A percentile compares a stretch with the other conserved stretches of the same genome.
phyloP scores from a whole-genome alignment of 352 stramenopile species.

The Pythium chondricola region DNA sequence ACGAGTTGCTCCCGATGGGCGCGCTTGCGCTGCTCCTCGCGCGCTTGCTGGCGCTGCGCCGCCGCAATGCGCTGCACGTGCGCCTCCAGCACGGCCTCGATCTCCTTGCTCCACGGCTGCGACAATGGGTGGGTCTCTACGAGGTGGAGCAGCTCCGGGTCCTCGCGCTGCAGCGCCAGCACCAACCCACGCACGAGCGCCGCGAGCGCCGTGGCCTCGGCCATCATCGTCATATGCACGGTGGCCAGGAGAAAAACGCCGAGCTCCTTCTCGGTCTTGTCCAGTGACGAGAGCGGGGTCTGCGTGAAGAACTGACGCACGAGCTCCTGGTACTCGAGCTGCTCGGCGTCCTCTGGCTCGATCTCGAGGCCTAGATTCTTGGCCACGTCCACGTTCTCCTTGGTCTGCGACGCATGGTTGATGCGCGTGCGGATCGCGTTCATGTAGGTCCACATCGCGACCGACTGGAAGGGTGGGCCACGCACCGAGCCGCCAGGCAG shows the following conservation, averaged over 20 bases:
- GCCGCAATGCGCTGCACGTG: too few relatives aligned
- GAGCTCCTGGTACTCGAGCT: slow-evolving; percentile 59
- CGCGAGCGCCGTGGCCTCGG: slow-evolving; percentile 35
- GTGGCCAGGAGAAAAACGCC: slow-evolving; percentile 58
- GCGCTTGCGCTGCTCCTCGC: too few relatives aligned
- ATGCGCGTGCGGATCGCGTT: slow-evolving; percentile 52
- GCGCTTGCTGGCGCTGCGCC: too few relatives aligned
- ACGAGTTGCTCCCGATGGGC: too few relatives aligned
- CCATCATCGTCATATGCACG: slow-evolving; percentile 35
- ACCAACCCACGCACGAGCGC: slow-evolving; percentile 39
- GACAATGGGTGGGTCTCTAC: slow-evolving; percentile 39
- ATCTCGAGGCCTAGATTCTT: slow-evolving; percentile 66
- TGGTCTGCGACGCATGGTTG: slow-evolving; percentile 48
- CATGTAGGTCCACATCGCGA: slow-evolving; percentile 60
- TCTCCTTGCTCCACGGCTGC: slow-evolving; percentile 46
- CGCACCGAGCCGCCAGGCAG: slow-evolving; percentile 55
- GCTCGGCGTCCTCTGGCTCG: slow-evolving; percentile 64
- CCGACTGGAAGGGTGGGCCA: slow-evolving; percentile 71
- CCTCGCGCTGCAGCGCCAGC: slow-evolving; percentile 23
- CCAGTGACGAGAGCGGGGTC: slow-evolving; percentile 20
- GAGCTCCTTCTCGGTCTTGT: slow-evolving; percentile 36
- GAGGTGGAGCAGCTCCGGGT: slow-evolving; percentile 46
- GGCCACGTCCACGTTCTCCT: slow-evolving; percentile 53
- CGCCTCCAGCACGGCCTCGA: slow-evolving; percentile 40
- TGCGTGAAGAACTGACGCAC: slow-evolving; percentile 76